Evolutionary conservation across 148 eudicot species (phyloP).

Genomic region (Fagopyrum esculentum): DNA sequence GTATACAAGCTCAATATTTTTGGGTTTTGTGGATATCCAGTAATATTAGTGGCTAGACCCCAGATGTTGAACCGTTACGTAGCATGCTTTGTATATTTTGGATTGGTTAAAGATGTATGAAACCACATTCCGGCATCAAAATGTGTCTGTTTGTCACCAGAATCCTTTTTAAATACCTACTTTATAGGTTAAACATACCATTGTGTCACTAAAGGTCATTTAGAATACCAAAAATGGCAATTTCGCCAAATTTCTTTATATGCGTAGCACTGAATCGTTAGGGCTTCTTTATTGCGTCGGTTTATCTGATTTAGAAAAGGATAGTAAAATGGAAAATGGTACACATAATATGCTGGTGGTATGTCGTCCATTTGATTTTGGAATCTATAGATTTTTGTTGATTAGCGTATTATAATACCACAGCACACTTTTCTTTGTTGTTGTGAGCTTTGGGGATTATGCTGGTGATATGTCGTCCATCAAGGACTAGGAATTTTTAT

Average conservation of each 20-base stretch:
- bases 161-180: too few species aligned
- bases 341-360: background rate
- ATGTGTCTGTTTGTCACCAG: too few species aligned
- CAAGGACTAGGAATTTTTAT: background rate
- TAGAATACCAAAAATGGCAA: too few species aligned
- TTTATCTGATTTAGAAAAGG: background rate
- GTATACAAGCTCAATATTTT: too few species aligned
- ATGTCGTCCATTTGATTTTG: background rate
- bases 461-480: background rate
- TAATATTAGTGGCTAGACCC: too few species aligned
- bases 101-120: too few species aligned
- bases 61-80: too few species aligned
- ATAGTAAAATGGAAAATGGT: background rate
- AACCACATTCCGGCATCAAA: too few species aligned
- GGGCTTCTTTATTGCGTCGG: background rate
- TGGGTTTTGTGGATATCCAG: too few species aligned
- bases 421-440: background rate
- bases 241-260: background rate
- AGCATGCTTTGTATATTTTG: too few species aligned
- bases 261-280: background rate
- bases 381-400: background rate
- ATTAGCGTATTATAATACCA: background rate
- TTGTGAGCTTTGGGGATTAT: slow-evolving; percentile 4
- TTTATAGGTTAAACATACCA: too few species aligned
- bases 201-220: too few species aligned